These are phyloP conservation scores for Primulina tabacum DNA, from an alignment of 257 asterid genomes.

Conservation along the genomic window DNA sequence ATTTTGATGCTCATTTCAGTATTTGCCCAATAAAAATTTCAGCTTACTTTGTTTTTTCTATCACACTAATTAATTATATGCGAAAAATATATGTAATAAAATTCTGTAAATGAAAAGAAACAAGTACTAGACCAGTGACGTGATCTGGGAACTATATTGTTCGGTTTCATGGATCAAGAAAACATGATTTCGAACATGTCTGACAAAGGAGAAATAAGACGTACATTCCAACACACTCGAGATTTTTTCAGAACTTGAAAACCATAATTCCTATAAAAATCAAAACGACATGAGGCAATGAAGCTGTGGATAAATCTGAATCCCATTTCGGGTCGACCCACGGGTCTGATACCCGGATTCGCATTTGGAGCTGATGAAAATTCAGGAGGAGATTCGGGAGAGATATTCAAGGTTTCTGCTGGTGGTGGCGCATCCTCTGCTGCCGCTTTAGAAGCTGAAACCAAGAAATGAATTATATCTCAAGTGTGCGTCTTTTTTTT, in stretches of 20 bases:
- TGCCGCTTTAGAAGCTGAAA: conserved; percentile 47
- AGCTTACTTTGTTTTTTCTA: no score
- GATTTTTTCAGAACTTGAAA: conserved; percentile 22
- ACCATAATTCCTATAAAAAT: conserved; percentile 32
- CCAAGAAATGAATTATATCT: neutral
- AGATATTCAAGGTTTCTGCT: conserved; percentile 16
- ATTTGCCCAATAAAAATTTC: no score
- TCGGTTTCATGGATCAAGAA: neutral
- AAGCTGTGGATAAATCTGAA: conserved; percentile 26
- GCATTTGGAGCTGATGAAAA: conserved; percentile 40
- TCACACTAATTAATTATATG: no score
- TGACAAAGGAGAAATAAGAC: no score
- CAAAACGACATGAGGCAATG: conserved; percentile 25
- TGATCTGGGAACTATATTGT: neutral
- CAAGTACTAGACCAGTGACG: neutral
- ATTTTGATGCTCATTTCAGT: no score
- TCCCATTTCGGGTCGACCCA: conserved; percentile 41
- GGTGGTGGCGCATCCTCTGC: conserved; percentile 35
- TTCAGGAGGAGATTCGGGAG: conserved; percentile 42
- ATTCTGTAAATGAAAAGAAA: neutral
- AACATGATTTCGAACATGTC: neutral
- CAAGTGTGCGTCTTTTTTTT: no score
- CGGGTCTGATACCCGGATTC: conserved; percentile 55
- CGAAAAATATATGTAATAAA: no score
- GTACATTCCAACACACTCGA: neutral